Base-by-base conservation (phyloP, 2,329 filamentous ascomycete genomes). In the Phialophora chinensis region DNA sequence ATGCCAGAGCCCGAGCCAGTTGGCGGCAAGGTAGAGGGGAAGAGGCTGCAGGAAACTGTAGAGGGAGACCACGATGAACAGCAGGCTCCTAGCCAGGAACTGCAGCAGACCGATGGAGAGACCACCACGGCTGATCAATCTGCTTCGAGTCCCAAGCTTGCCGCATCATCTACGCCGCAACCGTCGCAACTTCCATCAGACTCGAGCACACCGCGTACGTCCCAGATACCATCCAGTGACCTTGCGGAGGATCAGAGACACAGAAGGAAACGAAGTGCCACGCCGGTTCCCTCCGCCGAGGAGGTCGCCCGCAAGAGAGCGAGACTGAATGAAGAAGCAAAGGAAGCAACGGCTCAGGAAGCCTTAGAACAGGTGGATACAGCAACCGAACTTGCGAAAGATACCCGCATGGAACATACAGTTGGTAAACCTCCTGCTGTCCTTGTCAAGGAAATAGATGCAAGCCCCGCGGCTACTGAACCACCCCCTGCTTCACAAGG, bases 191-290 rank as follows among this genome's bases (percentile, higher is more conserved):
- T 59, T 33, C 47, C 38, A 6, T 64, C 56, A 8, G 53, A 52
- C 25, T 42, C 64, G 25, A 56, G 54, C 38, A 62, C 62, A 58
- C 67, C 33, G 14, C 63, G 20, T 56, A 54, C 63, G 47, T 62
- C 62, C 33, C 69, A 63, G 49, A 42, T 62, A 14, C 38, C 60
- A 35, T 35, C 60, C 12, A 60, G 53, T 25, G 79, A 81, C 72
- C 71, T 78, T 49, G 72, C 79, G 38, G 82, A 86, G 68, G 87
- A 89, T 71, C 80, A 80, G 49, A 86, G 86, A 72, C 91, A 89
- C 77, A 84, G 89, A 68, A 91, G 90, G 76, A 86, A 88, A 72
- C 84, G 88, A 72, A 91, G 88, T 52, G 81, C 83, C 63, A 90
- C 84, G 64, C 89, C 88, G 42, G 80, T 84, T 23, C 85, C 85